Percentiles rank a stretch among this genome's conserved stretches.
These are phyloP conservation scores for Fraxinus velutina DNA, from an alignment of 305 asterid genomes.

Conservation along the genomic window DNA sequence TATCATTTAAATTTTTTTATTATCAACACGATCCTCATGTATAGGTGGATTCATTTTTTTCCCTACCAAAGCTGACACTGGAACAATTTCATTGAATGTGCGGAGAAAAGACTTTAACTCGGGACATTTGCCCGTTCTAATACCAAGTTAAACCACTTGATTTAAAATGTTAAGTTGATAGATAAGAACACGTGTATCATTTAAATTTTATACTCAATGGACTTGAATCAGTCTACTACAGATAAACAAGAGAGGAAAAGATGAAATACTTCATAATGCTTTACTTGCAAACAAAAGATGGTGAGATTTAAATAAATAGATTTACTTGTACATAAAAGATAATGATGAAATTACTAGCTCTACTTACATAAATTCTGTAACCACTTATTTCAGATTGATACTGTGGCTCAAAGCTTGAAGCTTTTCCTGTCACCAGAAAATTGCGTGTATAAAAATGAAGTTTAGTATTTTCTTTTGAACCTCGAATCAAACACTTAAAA, in stretches of 20 bases:
- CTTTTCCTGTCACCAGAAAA: slow-evolving; percentile 33
- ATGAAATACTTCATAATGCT: not conserved
- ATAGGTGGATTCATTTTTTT: not conserved
- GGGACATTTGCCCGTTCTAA: not conserved
- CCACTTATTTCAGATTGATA: slow-evolving; percentile 35
- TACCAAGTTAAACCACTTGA: not conserved
- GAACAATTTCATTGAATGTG: not conserved
- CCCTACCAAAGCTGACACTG: not conserved
- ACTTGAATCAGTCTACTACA: not conserved
- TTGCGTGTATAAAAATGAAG: slow-evolving; percentile 1
- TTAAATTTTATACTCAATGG: not conserved
- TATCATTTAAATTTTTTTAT: not conserved
- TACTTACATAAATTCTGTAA: not conserved
- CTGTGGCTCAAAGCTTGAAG: slow-evolving; percentile 28
- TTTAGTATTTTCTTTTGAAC: slow-evolving; percentile 2
- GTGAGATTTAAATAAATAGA: not conserved
- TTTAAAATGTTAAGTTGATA: not conserved
- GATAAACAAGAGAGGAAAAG: not conserved
- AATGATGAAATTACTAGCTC: not conserved
- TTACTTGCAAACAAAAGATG: not conserved
- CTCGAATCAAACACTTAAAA: not conserved
- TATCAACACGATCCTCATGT: not conserved
- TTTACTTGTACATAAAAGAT: not conserved
- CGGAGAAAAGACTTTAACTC: not conserved
- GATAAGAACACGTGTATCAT: not conserved